These are phyloP conservation scores for Podospora anserina DNA, from an alignment of 495 filamentous ascomycete species.

Conservation along the genomic window DNA sequence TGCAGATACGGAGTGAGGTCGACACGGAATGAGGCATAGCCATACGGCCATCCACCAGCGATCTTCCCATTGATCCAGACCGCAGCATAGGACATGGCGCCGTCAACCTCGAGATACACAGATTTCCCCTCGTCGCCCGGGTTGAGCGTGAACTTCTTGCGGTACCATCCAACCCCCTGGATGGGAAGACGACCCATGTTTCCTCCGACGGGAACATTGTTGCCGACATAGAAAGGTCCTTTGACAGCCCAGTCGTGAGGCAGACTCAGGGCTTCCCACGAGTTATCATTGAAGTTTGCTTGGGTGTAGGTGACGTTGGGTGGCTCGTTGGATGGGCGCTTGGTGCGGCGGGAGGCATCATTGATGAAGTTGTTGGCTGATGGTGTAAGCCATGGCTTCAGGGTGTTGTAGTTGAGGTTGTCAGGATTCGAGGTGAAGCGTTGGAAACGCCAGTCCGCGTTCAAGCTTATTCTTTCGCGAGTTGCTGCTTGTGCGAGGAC, in stretches of 20 bases:
- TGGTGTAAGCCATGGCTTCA: slow-evolving; percentile 33
- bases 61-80: slow-evolving; percentile 50
- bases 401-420: slow-evolving; percentile 23
- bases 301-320: slow-evolving; percentile 17
- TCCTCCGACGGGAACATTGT: slow-evolving; percentile 46
- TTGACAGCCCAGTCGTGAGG: slow-evolving; percentile 52
- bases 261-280: slow-evolving; percentile 24
- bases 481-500: not conserved
- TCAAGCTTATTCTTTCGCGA: slow-evolving; percentile 24
- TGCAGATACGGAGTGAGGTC: slow-evolving; percentile 46
- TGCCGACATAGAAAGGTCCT: slow-evolving; percentile 40
- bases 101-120: slow-evolving; percentile 48
- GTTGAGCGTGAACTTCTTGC: slow-evolving; percentile 36
- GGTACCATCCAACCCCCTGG: slow-evolving; percentile 51
- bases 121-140: slow-evolving; percentile 34
- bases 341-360: slow-evolving; percentile 12
- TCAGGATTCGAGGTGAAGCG: slow-evolving; percentile 31
- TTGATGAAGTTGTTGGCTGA: slow-evolving; percentile 28
- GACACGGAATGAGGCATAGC: slow-evolving; percentile 48
- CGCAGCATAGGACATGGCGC: slow-evolving; percentile 47
- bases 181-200: slow-evolving; percentile 57
- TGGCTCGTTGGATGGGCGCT: slow-evolving; percentile 11
- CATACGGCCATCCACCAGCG: slow-evolving; percentile 51
- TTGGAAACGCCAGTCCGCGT: slow-evolving; percentile 29
- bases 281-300: slow-evolving; percentile 17